Conservation (phyloP, 768 basidiomycete species). For the Rhodotorula babjevae region DNA sequence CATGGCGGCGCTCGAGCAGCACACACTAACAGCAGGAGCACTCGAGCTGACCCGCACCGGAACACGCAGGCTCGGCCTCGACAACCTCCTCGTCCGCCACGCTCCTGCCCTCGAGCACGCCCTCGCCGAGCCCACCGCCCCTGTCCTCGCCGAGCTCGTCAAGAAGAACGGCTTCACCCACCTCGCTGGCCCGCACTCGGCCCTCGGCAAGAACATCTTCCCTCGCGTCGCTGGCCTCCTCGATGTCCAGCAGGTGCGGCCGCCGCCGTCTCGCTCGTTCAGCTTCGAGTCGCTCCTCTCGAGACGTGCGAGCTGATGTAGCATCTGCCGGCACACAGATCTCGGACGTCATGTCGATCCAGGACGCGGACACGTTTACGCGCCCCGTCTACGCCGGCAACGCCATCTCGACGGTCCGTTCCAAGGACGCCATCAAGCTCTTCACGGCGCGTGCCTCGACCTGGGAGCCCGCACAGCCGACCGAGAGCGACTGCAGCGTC, state of each 20-base stretch:
- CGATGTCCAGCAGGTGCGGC: constrained; percentile 65
- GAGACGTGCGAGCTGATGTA: neutral
- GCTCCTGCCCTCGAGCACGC: constrained; percentile 65
- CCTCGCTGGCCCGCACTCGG: constrained; percentile 84
- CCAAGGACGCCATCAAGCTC: constrained; percentile 76
- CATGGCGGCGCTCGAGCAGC: too few species aligned
- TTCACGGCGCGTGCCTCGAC: constrained; percentile 92
- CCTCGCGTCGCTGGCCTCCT: constrained; percentile 86
- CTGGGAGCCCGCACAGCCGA: constrained; percentile 59
- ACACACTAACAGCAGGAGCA: too few species aligned
- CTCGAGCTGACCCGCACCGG: too few species aligned
- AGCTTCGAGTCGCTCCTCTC: too few species aligned
- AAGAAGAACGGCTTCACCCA: constrained; percentile 66
- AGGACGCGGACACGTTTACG: constrained; percentile 69
- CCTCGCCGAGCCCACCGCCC: constrained; percentile 73
- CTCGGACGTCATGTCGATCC: constrained; percentile 80
- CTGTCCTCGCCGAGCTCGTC: constrained; percentile 66
- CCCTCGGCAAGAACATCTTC: constrained; percentile 83
- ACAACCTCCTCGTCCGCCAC: constrained; percentile 63
- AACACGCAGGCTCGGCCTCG: constrained; percentile 49
- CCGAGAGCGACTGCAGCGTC: constrained; percentile 50
- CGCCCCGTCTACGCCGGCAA: constrained; percentile 98
- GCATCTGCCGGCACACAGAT: constrained; percentile 47
- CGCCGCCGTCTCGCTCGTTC: neutral
- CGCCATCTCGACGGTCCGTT: constrained; percentile 86